These are phyloP conservation scores for Solanum chiquidenum DNA, from an alignment of 257 asterid genomes.

Conservation along the genomic window DNA sequence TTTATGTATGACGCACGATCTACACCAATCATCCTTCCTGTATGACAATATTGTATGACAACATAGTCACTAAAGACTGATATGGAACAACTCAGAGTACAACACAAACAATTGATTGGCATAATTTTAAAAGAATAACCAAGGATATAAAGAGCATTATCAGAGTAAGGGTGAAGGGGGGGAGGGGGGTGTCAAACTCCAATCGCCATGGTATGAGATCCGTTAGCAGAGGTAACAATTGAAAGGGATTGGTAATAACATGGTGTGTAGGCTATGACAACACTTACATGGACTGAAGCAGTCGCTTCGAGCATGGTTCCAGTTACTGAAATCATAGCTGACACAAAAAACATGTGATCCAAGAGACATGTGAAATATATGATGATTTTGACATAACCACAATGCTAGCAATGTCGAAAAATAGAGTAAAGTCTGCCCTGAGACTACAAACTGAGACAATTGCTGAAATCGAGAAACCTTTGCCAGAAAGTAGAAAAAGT, in stretches of 20 bases:
- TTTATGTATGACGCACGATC: not conserved
- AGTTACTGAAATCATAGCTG: not conserved
- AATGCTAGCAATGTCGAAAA: not conserved
- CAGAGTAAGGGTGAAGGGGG: not conserved
- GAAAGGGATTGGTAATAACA: not conserved
- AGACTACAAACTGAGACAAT: not conserved
- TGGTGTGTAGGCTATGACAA: not conserved
- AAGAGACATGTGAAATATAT: not conserved
- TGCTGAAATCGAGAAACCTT: not conserved
- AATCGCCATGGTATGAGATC: not conserved
- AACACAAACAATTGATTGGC: not conserved
- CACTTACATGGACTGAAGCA: not conserved
- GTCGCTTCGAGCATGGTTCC: not conserved
- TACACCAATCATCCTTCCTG: not conserved
- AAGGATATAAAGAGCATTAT: not conserved
- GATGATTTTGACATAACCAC: not conserved
- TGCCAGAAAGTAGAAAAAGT: not conserved
- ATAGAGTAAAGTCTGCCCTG: not conserved
- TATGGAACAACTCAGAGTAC: not conserved
- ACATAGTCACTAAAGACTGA: not conserved
- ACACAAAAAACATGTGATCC: not conserved
- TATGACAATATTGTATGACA: not conserved
- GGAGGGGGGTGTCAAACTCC: not conserved
- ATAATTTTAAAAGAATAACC: not conserved
- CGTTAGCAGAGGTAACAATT: not conserved